Evolutionary conservation across 768 basidiomycete species (phyloP).

Genomic region (Exsudoporus frostii): DNA sequence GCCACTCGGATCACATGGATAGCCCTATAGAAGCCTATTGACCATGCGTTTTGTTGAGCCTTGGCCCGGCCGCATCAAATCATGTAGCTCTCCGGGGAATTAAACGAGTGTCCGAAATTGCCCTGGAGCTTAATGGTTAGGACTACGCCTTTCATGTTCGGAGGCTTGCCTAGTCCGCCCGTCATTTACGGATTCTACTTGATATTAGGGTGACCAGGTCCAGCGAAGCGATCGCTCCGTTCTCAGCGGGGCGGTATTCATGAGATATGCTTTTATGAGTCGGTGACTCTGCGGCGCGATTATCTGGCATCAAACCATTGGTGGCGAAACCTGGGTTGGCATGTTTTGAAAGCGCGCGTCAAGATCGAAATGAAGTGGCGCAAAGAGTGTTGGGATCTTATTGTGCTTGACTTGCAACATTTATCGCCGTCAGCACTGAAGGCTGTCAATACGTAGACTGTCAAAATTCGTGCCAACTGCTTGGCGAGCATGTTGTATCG

Average conservation of each 20-base stretch:
- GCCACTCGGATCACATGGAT: constrained; percentile 29
- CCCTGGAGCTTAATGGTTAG: constrained; percentile 8
- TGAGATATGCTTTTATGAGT: constrained; percentile 10
- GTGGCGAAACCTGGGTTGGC: constrained; percentile 6
- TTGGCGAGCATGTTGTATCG: constrained; percentile 4
- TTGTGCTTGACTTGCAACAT: constrained; percentile 1
- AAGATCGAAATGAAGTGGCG: constrained; percentile 18
- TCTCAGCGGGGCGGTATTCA: constrained; percentile 17
- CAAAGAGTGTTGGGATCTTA: constrained; percentile 3
- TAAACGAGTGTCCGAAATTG: constrained; percentile 7
- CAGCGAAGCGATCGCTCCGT: constrained; percentile 16
- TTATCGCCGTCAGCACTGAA: constrained; percentile 3
- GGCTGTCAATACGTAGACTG: constrained; percentile 4
- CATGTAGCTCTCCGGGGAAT: constrained; percentile 24
- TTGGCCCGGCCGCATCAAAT: constrained; percentile 20
- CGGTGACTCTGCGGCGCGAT: constrained; percentile 23
- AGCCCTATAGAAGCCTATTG: constrained; percentile 21
- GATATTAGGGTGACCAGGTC: background rate
- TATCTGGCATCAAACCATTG: constrained; percentile 6
- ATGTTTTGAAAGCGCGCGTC: constrained; percentile 17
- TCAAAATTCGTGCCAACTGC: constrained; percentile 6
- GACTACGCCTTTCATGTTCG: constrained; percentile 9
- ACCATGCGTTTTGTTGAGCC: constrained; percentile 19
- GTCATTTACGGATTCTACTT: constrained; percentile 1
- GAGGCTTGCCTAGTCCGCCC: background rate